phyloP scores from a whole-genome alignment of 176 grass and related monocot genomes.

The Tillandsia leiboldiana region DNA sequence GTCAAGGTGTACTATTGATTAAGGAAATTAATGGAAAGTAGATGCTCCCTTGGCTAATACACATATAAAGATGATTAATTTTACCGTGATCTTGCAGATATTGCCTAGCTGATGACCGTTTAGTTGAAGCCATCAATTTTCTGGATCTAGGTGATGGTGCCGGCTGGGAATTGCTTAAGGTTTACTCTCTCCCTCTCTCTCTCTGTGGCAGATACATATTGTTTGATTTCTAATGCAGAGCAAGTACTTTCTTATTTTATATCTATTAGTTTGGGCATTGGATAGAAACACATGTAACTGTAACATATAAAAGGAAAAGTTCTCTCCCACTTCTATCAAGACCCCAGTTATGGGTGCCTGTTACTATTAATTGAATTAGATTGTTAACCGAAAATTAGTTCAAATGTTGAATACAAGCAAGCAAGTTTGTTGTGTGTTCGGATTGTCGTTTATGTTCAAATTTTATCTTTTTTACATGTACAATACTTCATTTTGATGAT shows the following conservation, averaged over 20 bases:
- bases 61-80: background rate
- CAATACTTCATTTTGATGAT: background rate
- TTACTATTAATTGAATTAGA: no score
- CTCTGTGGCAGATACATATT: background rate
- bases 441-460: no score
- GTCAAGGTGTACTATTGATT: background rate
- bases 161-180: constrained; percentile 91
- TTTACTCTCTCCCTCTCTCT: constrained; percentile 15
- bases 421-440: no score
- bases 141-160: constrained; percentile 68
- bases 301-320: no score
- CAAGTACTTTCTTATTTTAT: background rate
- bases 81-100: constrained; percentile 40
- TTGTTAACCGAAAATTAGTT: no score
- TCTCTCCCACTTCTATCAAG: no score
- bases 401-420: no score
- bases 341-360: no score
- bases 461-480: background rate
- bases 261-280: no score
- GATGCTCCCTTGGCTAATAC: background rate
- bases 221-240: background rate
- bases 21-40: background rate
- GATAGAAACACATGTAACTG: no score
- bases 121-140: constrained; percentile 71
- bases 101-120: constrained; percentile 59